Base-by-base conservation (phyloP, 2,329 filamentous ascomycete genomes). In the Trichoderma citrinoviride region DNA sequence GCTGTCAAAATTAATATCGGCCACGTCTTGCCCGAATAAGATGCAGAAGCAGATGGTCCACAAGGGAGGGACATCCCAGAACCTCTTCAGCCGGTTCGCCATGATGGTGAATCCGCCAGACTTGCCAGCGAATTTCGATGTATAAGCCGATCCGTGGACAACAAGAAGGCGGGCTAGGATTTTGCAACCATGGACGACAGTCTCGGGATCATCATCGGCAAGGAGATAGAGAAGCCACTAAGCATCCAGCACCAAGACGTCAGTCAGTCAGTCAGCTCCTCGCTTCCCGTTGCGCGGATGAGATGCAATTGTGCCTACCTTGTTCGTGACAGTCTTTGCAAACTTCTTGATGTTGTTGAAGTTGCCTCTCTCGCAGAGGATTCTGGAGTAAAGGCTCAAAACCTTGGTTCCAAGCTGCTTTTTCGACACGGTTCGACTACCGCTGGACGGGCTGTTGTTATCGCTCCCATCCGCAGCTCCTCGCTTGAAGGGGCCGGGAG, bases 191-290 rank as follows among this genome's bases (percentile, higher is more conserved):
- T 93, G 85, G 15, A 93, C 83, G 12, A 97, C 90, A 23, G 96
- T 89, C 69, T 93, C 90, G 6, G 91, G 84, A 66, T 98, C 91
- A 67, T 91, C 87, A 74, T 97, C 93, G 7, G 92, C 92, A 57
- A 98, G 83, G 15, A 99, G 85, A 76, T 97, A 96, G 15, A 99
- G 80, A 15, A 97, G 84, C 93, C 93, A 97, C 89, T 94, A 69
- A 69, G 3, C 25, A 6, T 37, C 27, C 12, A 10, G 27, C 0
- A 29, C 12, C 5, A 37, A 23, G 8, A 3, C n/a, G 49, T 62
- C 23, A 62, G 37, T 4, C 17, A 25, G 49, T 62, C 23, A 62
- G 37, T 4, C 17, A 25, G 23, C 4, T 17, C 44, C 14, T 21
- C 1, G 14, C 37, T 55, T 8, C 37, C 46, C 5, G 12, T 17